These are phyloP conservation scores for Lolium rigidum DNA, from an alignment of 176 grass and related monocot genomes.

Conservation along the genomic window DNA sequence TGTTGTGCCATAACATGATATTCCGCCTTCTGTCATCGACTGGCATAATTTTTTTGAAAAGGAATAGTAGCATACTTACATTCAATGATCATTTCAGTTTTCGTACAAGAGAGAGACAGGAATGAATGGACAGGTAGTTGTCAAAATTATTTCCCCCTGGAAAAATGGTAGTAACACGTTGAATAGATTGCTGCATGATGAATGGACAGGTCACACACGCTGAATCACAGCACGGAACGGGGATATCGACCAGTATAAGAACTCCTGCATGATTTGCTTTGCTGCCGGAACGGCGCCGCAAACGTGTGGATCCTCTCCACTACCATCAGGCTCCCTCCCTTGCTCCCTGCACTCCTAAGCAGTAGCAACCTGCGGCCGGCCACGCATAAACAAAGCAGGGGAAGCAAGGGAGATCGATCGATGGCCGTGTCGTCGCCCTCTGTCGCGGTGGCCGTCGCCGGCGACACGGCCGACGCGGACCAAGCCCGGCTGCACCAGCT, in stretches of 20 bases:
- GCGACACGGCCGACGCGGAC: conserved; percentile 31
- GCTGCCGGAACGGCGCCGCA: not conserved
- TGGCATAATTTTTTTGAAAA: too few species aligned
- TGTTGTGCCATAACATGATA: too few species aligned
- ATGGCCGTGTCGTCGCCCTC: conserved; percentile 2
- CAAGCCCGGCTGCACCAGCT: conserved; percentile 51
- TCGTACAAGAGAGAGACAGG: too few species aligned
- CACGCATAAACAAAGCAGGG: not conserved
- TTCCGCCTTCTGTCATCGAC: too few species aligned
- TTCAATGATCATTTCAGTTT: too few species aligned
- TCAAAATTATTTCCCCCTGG: not conserved
- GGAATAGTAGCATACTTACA: too few species aligned
- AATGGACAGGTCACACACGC: not conserved
- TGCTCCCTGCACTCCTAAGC: not conserved
- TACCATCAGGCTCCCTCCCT: not conserved
- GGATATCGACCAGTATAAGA: not conserved
- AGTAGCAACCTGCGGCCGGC: not conserved
- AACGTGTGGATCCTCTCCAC: not conserved
- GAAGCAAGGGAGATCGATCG: not conserved
- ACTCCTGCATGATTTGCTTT: not conserved
- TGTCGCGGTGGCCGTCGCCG: not conserved
- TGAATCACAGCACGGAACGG: not conserved
- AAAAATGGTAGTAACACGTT: not conserved
- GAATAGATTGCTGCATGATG: not conserved
- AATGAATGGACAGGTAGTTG: not conserved